Base-by-base conservation (phyloP, 1,139 yeast species). In the Protomyces lactucae-debilis region DNA sequence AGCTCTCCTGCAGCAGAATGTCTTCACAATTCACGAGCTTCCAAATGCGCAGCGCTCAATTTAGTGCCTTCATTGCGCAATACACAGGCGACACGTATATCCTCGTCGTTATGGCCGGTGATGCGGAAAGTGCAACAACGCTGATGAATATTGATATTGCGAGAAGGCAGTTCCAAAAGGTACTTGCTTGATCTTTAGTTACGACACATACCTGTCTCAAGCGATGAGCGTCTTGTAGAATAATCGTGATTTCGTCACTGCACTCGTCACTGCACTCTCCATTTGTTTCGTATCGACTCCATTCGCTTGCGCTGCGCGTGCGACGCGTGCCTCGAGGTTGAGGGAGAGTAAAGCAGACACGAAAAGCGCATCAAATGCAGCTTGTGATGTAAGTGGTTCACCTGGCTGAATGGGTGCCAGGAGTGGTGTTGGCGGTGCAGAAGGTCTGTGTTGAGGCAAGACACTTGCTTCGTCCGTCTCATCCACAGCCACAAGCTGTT, bases 1-100 rank as follows among this genome's bases (percentile, higher is more conserved):
- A 93, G 72, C 97, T 93, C 76, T 88, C 96, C 68, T 91, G 95
- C 63, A 57, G 91, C 60, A 91, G 91, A 74, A 80, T 93, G 73
- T 83, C 96, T 72, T 84, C 96, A 0, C 90, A 88, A 72, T 89
- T 93, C 75, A 86, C 84, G 69, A 87, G 89, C 61, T 77, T 92
- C 61, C 84, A 88, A 23, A 79, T 93, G 55, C 85, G 88, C 67
- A 96, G 96, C 16, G 81, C 83, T 61, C 83, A 82, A 67, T 86
- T 87, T 48, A 83, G 85, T 9, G 88, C 86, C 54, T 86, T 86
- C 71, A 79, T 87, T 64, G 93, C 87, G 69, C 81, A 85, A 1
- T 79, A 87, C 66, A 87, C 93, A 0, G 82, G 85, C 59, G 87
- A 87, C 72, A 86, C 88, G 72, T 86, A 85, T 73, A 84, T 87